phyloP scores from a whole-genome alignment of 1,139 yeast species.

The Blastobotrys indianensis region DNA sequence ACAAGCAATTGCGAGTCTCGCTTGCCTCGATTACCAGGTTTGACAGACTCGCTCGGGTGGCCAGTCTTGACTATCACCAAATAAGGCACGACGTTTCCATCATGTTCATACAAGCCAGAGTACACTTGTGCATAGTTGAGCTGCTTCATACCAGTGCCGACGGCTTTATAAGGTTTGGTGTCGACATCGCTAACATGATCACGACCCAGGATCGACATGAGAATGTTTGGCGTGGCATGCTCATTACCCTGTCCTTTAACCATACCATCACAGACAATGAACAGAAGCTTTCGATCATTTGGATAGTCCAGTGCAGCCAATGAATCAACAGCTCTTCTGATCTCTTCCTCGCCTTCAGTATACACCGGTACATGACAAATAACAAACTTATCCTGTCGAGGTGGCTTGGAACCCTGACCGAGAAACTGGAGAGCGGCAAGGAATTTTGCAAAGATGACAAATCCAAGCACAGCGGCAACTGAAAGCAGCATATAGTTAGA shows the following conservation, averaged over 20 bases:
- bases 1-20: slow-evolving; percentile 34
- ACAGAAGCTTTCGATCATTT: slow-evolving; percentile 79
- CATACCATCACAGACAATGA: slow-evolving; percentile 87
- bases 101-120: slow-evolving; percentile 29
- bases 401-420: slow-evolving; percentile 29
- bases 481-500: slow-evolving; percentile 36
- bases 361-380: slow-evolving; percentile 85
- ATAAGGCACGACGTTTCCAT: slow-evolving; percentile 27
- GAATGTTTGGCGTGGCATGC: slow-evolving; percentile 31
- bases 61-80: slow-evolving; percentile 33
- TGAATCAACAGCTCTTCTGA: slow-evolving; percentile 85
- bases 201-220: slow-evolving; percentile 55
- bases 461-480: slow-evolving; percentile 31
- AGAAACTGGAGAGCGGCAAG: slow-evolving; percentile 33
- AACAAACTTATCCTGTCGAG: slow-evolving; percentile 33
- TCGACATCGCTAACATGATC: slow-evolving; percentile 24
- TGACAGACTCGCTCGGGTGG: slow-evolving; percentile 24
- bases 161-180: slow-evolving; percentile 27
- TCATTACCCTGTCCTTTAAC: slow-evolving; percentile 77
- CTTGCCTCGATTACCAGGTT: slow-evolving; percentile 35
- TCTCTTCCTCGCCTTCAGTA: slow-evolving; percentile 82
- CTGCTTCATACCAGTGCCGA: slow-evolving; percentile 30
- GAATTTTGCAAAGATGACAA: slow-evolving; percentile 32
- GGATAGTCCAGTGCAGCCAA: slow-evolving; percentile 90
- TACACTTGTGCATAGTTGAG: slow-evolving; percentile 30